Percentiles rank a stretch among this genome's conserved stretches.
These are phyloP conservation scores for Neurospora sp. DNA, from an alignment of 495 filamentous ascomycete genomes.

Conservation along the genomic window DNA sequence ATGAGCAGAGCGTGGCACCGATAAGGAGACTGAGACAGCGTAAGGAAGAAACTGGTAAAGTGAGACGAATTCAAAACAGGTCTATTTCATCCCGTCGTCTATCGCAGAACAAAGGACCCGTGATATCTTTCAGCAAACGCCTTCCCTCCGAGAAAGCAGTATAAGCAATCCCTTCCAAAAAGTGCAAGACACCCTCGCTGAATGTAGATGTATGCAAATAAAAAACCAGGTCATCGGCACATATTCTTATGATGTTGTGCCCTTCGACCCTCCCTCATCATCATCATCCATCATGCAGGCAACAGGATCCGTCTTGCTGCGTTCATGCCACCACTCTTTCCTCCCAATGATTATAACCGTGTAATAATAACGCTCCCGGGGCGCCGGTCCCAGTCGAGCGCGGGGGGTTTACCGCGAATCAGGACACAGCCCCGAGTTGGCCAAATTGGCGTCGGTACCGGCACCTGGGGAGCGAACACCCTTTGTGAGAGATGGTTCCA, in stretches of 20 bases:
- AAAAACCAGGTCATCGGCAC: not conserved
- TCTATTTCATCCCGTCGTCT: slow-evolving; percentile 1
- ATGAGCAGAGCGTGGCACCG: not conserved
- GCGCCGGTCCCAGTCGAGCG: not conserved
- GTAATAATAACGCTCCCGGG: not conserved
- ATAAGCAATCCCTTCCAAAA: not conserved
- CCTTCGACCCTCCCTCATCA: not conserved
- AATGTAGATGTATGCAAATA: not conserved
- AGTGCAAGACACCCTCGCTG: not conserved
- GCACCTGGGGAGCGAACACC: not conserved
- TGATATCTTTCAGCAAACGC: not conserved
- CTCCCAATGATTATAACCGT: not conserved
- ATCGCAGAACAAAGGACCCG: not conserved
- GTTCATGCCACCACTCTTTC: not conserved
- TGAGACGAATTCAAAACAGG: not conserved
- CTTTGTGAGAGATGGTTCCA: not conserved
- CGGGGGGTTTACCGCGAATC: not conserved
- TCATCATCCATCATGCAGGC: not conserved
- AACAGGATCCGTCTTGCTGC: not conserved
- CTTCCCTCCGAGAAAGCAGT: not conserved
- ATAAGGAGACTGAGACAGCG: not conserved
- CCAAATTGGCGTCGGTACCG: not conserved
- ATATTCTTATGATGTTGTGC: not conserved
- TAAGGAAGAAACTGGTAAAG: not conserved
- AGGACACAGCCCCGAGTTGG: not conserved